Evolutionary conservation across 768 basidiomycete species (phyloP), one percentile per base, ranked within the genome.

Genomic region (Hebeloma cylindrosporum): DNA sequence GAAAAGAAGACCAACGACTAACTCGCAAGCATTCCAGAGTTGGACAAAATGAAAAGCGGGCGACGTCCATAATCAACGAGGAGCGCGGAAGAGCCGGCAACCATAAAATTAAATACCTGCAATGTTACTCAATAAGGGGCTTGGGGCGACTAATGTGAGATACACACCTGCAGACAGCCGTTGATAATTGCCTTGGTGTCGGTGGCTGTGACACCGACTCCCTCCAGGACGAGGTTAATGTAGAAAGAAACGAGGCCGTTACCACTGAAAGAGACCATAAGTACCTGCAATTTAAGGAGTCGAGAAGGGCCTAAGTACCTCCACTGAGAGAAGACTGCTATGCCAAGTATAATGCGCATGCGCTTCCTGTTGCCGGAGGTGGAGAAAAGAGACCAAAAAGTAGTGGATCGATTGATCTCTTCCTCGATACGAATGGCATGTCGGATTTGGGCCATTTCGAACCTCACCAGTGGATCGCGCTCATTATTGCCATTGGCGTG

Each of bases 301-400:
- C 3, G 18, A 31, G 22, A 21, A 29, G 18, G 44, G 2, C 17
- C 18, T 2, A 41, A 68, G 31, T 41, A 80, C 78, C 79, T 82
- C 87, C 85, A 88, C 49, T 90, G 88, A 0, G 82, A 82, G 61
- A 85, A 88, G 17, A 85, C 56, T 4, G 80, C 82, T 33, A 88
- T 75, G 1, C 73, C 79, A 47, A 88, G 65, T 48, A 89, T 78
- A 39, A 88, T 73, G 35, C 72, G 65, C 79, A 88, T 79, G 3
- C 88, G 74, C 53, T 75, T 79, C 23, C 79, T 68, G 60, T 89
- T 90, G 2, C 85, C 87, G 4, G 74, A 72, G 0, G 81, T 88
- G 7, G 68, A 51, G 57, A 85, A 78, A 3, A 86, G 67, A 3
- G 74, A 70, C 37, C 61, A 58, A 55, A 73, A 87, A 0, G 76